phyloP scores from a whole-genome alignment of 176 grass and related monocot species.

The Hsuehochloa calcarea region DNA sequence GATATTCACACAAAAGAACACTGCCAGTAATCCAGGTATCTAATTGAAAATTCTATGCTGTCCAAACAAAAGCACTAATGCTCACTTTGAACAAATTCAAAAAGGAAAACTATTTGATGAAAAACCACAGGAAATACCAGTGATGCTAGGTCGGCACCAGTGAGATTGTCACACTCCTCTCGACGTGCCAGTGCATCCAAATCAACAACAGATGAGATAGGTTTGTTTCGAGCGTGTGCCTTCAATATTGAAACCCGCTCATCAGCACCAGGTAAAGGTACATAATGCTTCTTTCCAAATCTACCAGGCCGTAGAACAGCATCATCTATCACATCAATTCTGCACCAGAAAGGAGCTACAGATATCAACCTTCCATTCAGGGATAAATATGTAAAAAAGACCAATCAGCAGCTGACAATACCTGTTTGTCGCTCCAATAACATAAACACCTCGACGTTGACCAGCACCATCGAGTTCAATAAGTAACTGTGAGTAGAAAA shows the following conservation, averaged over 20 bases:
- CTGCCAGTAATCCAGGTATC: not conserved
- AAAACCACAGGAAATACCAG: constrained; percentile 45
- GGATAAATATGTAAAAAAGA: not conserved
- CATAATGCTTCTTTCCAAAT: constrained; percentile 77
- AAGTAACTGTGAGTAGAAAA: constrained; percentile 56
- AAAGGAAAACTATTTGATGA: not conserved
- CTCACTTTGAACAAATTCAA: not conserved
- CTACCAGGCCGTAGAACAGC: constrained; percentile 78
- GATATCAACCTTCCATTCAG: not conserved
- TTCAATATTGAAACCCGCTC: constrained; percentile 74
- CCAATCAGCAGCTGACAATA: constrained; percentile 5
- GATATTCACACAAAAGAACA: not conserved
- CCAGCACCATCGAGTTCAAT: constrained; percentile 89
- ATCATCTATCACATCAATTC: constrained; percentile 90
- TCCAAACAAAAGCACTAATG: not conserved
- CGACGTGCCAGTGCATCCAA: constrained; percentile 48
- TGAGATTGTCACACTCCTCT: constrained; percentile 66
- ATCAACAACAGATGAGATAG: constrained; percentile 56
- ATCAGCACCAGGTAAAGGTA: constrained; percentile 64
- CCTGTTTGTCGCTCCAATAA: constrained; percentile 97
- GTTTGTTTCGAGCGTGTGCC: constrained; percentile 61
- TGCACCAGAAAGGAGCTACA: constrained; percentile 7
- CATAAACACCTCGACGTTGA: constrained; percentile 73
- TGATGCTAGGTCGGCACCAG: constrained; percentile 71
- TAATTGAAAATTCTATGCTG: not conserved